Conservation (phyloP, 768 basidiomycete genomes). For the Omphalotus guepiniiformis region DNA sequence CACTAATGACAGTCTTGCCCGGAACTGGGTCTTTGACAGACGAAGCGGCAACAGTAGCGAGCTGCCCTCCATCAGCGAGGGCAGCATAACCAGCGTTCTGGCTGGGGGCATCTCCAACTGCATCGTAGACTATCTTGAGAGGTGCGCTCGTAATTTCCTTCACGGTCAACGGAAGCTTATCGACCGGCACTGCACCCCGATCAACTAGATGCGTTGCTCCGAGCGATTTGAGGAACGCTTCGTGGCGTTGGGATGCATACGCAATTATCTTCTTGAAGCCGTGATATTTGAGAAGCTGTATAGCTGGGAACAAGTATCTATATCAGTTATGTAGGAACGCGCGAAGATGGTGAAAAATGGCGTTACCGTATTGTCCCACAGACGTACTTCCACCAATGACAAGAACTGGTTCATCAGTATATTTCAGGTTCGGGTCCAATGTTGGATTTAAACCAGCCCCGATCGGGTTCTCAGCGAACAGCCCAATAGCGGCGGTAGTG, state of each 20-base stretch:
- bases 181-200: slow-evolving; percentile 9
- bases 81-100: not conserved
- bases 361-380: slow-evolving; percentile 46
- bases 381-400: slow-evolving; percentile 46
- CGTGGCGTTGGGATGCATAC: slow-evolving; percentile 29
- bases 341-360: slow-evolving; percentile 2
- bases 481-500: slow-evolving; percentile 45
- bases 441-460: slow-evolving; percentile 39
- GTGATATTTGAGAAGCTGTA: not conserved
- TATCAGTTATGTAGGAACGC: not conserved
- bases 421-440: slow-evolving; percentile 33
- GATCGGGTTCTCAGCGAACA: slow-evolving; percentile 35
- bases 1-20: not conserved
- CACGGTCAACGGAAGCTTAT: not conserved
- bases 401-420: slow-evolving; percentile 39
- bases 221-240: slow-evolving; percentile 26
- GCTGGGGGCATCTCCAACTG: not conserved
- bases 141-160: not conserved
- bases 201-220: slow-evolving; percentile 40
- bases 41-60: not conserved
- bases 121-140: slow-evolving; percentile 4
- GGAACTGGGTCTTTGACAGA: not conserved
- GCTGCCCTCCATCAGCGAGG: slow-evolving; percentile 2
- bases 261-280: slow-evolving; percentile 26
- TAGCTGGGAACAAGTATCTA: not conserved